phyloP scores from a whole-genome alignment of 805 yeast species.

The Pichia paraexigua region DNA sequence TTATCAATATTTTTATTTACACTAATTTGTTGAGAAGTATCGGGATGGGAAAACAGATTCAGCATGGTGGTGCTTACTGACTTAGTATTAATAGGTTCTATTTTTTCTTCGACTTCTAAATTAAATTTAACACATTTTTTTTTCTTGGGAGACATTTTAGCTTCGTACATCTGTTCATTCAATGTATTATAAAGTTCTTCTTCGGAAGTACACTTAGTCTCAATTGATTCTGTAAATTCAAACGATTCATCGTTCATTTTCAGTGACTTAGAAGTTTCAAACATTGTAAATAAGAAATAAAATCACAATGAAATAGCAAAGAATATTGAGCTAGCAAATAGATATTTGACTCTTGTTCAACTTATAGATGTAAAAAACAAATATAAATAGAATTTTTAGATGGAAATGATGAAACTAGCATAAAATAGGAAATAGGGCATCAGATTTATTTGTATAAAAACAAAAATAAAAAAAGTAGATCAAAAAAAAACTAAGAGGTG shows the following conservation, averaged over 20 bases:
- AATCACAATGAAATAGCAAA: background rate
- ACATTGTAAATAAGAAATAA: background rate
- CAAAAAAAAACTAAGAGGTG: background rate
- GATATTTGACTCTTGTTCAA: background rate
- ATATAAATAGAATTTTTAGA: no score
- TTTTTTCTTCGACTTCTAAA: background rate
- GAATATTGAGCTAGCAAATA: background rate
- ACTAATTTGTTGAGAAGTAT: background rate
- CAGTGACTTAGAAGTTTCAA: background rate
- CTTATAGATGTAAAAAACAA: background rate
- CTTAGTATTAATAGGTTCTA: background rate
- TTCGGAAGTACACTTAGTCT: background rate
- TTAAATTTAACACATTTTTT: background rate
- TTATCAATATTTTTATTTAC: background rate
- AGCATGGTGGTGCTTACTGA: background rate
- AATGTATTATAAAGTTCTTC: background rate
- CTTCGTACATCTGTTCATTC: background rate
- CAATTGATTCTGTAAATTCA: background rate
- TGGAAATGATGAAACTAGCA: background rate
- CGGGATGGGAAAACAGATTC: background rate
- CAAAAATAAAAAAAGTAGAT: background rate
- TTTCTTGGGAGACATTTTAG: background rate
- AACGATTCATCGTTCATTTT: background rate
- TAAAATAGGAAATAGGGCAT: conserved; percentile 1
- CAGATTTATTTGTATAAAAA: no score